Evolutionary conservation across 139 green algal species (phyloP).

Genomic region (Ostreobium quekettii): DNA sequence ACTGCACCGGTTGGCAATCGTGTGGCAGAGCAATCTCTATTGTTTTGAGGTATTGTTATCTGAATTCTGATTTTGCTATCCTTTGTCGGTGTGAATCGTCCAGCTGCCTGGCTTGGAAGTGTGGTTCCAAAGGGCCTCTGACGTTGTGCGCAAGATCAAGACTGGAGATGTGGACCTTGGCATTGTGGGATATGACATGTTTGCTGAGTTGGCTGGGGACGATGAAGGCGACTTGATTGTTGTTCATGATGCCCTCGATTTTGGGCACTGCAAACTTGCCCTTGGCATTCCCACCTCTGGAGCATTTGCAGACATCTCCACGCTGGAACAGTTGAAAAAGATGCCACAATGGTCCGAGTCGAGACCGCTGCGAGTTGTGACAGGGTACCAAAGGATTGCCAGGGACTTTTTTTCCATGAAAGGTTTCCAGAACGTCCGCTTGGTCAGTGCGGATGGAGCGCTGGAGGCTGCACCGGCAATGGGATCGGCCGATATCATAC

Average conservation of each 20-base stretch:
- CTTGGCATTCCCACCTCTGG: conserved; percentile 80
- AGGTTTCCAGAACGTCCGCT: conserved; percentile 79
- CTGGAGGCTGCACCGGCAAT: conserved; percentile 95
- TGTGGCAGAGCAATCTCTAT: no score
- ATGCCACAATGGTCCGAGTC: conserved; percentile 77
- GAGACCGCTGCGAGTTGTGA: conserved; percentile 63
- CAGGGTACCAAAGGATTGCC: conserved; percentile 50
- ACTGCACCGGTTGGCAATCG: no score
- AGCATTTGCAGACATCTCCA: conserved; percentile 53
- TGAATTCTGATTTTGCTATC: no score
- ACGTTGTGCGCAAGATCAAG: conserved; percentile 90
- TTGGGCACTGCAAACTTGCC: conserved; percentile 89
- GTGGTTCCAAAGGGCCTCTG: conserved; percentile 93
- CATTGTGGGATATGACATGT: conserved; percentile 97
- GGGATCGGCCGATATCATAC: conserved; percentile 94
- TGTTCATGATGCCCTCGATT: conserved; percentile 85
- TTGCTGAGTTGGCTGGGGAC: conserved; percentile 64
- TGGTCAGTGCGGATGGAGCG: conserved; percentile 81
- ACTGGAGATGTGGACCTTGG: conserved; percentile 94
- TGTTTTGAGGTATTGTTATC: no score
- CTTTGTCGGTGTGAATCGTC: no score
- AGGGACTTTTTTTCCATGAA: conserved; percentile 71
- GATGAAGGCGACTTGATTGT: conserved; percentile 74
- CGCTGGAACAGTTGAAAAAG: conserved; percentile 49
- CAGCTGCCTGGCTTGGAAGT: conserved; percentile 90